Conservation (phyloP, 306 rosid genomes). For the Ziziphus jujuba region DNA sequence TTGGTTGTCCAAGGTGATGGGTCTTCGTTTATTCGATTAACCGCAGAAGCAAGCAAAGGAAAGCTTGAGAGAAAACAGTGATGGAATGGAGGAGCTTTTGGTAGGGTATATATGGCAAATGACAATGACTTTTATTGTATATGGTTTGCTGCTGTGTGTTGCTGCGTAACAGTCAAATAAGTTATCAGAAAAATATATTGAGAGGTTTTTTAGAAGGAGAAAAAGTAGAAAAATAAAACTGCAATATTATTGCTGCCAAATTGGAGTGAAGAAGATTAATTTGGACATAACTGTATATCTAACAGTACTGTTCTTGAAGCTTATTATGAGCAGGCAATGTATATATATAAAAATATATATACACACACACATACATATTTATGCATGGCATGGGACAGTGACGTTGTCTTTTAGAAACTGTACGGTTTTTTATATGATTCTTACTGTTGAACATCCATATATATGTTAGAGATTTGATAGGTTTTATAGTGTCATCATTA, state of each 20-base stretch:
- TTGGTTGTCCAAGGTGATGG: conserved; percentile 63
- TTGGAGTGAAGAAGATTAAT: too few relatives aligned
- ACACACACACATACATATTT: not conserved
- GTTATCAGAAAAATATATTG: conserved; percentile 10
- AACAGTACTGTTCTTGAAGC: too few relatives aligned
- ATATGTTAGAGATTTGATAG: not conserved
- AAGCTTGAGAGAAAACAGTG: conserved; percentile 43
- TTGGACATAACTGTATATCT: too few relatives aligned
- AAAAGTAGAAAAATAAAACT: not conserved
- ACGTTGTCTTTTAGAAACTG: conserved; percentile 15
- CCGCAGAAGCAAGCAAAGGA: conserved; percentile 61
- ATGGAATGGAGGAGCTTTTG: conserved; percentile 23
- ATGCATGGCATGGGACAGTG: conserved; percentile 17
- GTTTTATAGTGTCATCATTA: not conserved
- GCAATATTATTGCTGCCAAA: too few relatives aligned
- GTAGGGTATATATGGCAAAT: conserved; percentile 21
- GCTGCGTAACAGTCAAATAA: conserved; percentile 26
- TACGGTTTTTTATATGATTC: conserved; percentile 4
- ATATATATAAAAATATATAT: too few relatives aligned
- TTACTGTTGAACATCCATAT: not conserved
- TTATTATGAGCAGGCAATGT: too few relatives aligned
- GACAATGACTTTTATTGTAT: conserved; percentile 1
- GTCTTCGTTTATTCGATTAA: conserved; percentile 48
- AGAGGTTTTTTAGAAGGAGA: conserved; percentile 17
- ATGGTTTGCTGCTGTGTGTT: conserved; percentile 12